Base-by-base conservation (phyloP, 1,284 basidiomycete genomes). In the Sphagnurus paluster region DNA sequence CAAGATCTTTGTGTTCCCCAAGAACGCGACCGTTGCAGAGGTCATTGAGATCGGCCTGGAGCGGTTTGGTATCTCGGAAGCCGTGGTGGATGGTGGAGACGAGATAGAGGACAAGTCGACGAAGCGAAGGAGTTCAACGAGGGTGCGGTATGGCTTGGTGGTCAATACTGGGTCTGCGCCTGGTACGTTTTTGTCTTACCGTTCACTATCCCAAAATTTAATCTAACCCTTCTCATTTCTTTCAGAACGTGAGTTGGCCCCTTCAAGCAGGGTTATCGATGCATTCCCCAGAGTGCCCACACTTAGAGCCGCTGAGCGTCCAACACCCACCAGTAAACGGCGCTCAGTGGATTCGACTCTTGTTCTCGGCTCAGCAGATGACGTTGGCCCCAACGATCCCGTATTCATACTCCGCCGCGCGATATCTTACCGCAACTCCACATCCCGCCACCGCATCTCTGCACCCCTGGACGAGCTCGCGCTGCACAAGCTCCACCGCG, bases 1-100 rank as follows among this genome's bases (percentile, higher is more conserved):
- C 48, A 89, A 91, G 64, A 76, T 93, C 35, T 88, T 96, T 61
- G 79, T 89, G 45, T 86, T 96, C 68, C 92, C 95, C 4, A 90
- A 91, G 64, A 98, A 97, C 59, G 86, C 90, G 21, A 98, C 93
- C 0, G 95, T 98, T 1, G 93, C 94, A 0, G 96, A 99, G 64
- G 93, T 95, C 7, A 93, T 98, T 40, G 96, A 99, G 64, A 75
- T 91, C 34, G 90, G 88, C 9, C 63, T 98, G 52, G 94, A 98
- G 59, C 72, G 92, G 42, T 98, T 98, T 60, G 95, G 95, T 0
- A 95, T 99, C 40, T 70, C 82, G 25, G 96, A 98, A 33, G 96
- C 94, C 14, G 93, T 99, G 1, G 95, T 98, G 1, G 94, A 98
- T 63, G 96, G 96, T 1, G 95, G 95, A 1, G 96, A 99, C 64